Conservation (phyloP, 73 alveolate genomes). For the Stentor roeselii region DNA sequence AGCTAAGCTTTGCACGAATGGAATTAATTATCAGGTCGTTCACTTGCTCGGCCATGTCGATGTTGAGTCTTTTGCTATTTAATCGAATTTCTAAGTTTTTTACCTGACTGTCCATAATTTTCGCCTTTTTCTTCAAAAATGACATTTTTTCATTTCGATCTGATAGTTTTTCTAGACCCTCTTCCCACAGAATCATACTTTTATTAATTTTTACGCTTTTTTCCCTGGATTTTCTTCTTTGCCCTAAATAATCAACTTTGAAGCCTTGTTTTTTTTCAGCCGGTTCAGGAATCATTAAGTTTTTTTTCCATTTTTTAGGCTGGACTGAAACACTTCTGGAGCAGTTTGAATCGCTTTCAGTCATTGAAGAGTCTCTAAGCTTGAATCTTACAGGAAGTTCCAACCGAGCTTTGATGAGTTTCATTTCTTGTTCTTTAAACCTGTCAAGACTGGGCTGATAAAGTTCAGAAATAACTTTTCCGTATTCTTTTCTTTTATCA, state of each 20-base stretch:
- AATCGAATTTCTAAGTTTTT: background rate
- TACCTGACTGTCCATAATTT: background rate
- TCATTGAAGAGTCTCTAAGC: background rate
- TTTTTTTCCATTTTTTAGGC: background rate
- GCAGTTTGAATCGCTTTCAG: background rate
- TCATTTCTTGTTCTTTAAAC: conserved; percentile 15
- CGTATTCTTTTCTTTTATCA: conserved; percentile 8
- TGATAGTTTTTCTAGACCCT: background rate
- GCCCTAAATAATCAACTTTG: background rate
- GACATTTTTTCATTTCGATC: background rate
- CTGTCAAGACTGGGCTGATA: background rate
- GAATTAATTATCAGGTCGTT: background rate
- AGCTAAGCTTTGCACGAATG: background rate
- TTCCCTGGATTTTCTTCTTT: background rate
- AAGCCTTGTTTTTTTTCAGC: background rate
- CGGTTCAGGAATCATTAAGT: conserved; percentile 16
- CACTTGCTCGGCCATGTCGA: background rate
- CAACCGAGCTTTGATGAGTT: conserved; percentile 6
- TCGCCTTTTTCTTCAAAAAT: background rate
- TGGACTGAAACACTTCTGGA: conserved; percentile 8
- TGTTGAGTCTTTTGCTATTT: background rate
- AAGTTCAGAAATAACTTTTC: background rate
- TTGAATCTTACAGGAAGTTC: background rate
- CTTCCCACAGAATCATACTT: background rate
- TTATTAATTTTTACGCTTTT: background rate